Percentiles rank a stretch among this genome's conserved stretches.
Conservation (phyloP, 345 rosid species). For the Brassica juncea region DNA sequence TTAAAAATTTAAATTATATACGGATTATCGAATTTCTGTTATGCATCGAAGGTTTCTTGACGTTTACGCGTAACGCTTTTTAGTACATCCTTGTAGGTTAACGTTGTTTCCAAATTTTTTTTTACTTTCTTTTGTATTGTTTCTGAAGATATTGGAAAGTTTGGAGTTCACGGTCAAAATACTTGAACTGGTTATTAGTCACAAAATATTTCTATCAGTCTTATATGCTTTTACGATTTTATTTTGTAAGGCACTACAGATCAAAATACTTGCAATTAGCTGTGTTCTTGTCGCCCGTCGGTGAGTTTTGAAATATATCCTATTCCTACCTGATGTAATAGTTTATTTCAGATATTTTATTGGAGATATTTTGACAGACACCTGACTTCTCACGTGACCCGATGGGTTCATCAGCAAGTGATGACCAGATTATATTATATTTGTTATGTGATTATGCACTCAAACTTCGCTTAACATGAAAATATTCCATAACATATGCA, state of each 20-base stretch:
- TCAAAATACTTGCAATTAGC: too few species aligned
- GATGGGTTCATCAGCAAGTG: slow-evolving; percentile 5
- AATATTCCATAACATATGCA: slow-evolving; percentile 38
- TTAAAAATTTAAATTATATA: background rate
- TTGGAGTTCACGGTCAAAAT: background rate
- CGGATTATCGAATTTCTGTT: background rate
- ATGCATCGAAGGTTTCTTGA: background rate
- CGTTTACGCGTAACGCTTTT: background rate
- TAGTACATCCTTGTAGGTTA: background rate
- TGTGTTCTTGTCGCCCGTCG: background rate
- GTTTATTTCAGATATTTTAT: background rate
- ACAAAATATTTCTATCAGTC: background rate
- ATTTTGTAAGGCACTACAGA: too few species aligned
- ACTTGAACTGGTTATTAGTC: background rate
- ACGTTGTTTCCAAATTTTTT: background rate
- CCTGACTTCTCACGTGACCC: slow-evolving; percentile 23
- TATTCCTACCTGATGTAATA: background rate
- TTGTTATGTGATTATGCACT: background rate
- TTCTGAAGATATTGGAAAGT: background rate
- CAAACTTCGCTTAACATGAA: slow-evolving; percentile 18
- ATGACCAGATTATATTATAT: slow-evolving; percentile 9
- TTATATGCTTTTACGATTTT: background rate
- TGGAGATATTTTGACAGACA: background rate
- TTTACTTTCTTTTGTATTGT: background rate
- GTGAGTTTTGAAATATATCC: background rate